phyloP scores from a whole-genome alignment of 768 basidiomycete genomes.

The Phanerodontia chrysosporium region DNA sequence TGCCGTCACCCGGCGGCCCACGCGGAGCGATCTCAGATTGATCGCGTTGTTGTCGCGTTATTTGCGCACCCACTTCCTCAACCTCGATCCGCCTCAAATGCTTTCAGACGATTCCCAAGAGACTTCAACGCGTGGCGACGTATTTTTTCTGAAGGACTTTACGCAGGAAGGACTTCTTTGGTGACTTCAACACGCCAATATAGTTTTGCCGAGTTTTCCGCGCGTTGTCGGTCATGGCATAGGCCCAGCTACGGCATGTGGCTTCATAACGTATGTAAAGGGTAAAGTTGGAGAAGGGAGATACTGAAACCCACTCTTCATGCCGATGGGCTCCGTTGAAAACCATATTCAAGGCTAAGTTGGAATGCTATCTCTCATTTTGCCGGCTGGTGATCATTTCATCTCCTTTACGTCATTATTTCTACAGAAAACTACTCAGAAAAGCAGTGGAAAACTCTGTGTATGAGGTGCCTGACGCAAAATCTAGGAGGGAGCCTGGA shows the following conservation, averaged over 20 bases:
- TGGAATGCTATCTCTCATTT: no score
- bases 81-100: background rate
- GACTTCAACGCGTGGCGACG: background rate
- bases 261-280: background rate
- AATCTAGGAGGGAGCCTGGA: background rate
- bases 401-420: no score
- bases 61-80: background rate
- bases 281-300: no score
- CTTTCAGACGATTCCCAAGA: background rate
- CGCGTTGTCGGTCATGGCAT: background rate
- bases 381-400: no score
- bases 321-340: no score
- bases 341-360: no score
- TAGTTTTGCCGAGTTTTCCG: background rate
- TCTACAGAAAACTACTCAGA: no score
- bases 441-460: no score
- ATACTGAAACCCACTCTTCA: no score
- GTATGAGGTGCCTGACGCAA: no score
- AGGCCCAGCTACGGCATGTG: background rate
- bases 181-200: background rate
- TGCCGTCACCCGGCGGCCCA: conserved; percentile 5
- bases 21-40: conserved; percentile 5
- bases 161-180: no score
- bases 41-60: conserved; percentile 9
- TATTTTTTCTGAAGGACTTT: no score